Conservation (phyloP, 169 alveolate species). For the Miamiensis avidus region DNA sequence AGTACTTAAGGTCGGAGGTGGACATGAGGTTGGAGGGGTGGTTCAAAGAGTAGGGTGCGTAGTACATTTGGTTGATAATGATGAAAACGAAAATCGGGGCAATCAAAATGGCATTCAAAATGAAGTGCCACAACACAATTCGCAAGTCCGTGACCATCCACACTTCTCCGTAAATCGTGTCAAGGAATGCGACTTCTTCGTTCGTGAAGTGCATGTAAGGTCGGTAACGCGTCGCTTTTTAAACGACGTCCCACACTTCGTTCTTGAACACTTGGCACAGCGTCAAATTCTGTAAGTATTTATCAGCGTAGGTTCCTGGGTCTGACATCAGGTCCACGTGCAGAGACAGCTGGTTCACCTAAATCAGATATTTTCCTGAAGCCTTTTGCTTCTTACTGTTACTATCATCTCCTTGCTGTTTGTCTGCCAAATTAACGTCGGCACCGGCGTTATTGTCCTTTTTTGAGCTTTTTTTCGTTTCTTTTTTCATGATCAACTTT, state of each 20-base stretch:
- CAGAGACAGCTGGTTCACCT: neutral
- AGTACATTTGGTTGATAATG: neutral
- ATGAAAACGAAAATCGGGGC: neutral
- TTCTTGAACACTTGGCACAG: neutral
- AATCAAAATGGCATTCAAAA: too few relatives aligned
- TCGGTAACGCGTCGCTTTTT: neutral
- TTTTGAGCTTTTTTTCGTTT: neutral
- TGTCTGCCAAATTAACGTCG: neutral
- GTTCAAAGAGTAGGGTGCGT: neutral
- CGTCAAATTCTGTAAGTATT: neutral
- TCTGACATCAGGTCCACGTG: neutral
- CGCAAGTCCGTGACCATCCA: neutral
- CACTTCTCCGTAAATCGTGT: neutral
- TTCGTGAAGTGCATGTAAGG: neutral
- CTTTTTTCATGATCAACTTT: neutral
- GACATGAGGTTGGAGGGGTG: neutral
- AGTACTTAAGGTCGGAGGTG: neutral
- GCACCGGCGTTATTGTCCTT: neutral
- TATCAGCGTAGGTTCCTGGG: neutral
- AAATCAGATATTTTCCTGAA: neutral
- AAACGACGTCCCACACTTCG: neutral
- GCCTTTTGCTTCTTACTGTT: too few relatives aligned
- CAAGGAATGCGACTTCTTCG: neutral
- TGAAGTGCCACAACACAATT: neutral
- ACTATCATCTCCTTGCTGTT: too few relatives aligned